Evolutionary conservation across 164 flowering plant genomes (phyloP).

Genomic region (Tinospora cordifolia): DNA sequence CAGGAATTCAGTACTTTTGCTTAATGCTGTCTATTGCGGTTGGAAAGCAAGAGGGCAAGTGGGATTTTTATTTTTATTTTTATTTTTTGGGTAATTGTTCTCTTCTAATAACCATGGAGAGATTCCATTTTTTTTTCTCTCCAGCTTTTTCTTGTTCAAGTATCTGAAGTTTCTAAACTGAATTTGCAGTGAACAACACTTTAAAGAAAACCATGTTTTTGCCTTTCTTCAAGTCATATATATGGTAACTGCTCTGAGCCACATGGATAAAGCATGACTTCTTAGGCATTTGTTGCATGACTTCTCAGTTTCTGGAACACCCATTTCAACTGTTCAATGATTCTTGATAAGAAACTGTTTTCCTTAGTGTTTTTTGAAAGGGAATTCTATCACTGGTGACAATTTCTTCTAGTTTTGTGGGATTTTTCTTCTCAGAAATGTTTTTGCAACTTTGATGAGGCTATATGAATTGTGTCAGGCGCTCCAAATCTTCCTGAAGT

Average conservation of each 20-base stretch:
- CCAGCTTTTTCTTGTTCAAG: slow-evolving; percentile 16
- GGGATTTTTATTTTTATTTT: too few relatives aligned
- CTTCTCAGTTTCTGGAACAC: not conserved
- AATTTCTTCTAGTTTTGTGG: slow-evolving; percentile 1
- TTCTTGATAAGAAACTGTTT: slow-evolving; percentile 3
- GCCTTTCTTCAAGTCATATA: slow-evolving; percentile 18
- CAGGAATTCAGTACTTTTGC: slow-evolving; percentile 44
- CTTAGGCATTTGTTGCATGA: slow-evolving; percentile 17
- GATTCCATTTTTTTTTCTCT: slow-evolving; percentile 9
- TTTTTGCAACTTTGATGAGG: not conserved
- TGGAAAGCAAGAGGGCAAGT: slow-evolving; percentile 8
- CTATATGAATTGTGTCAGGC: not conserved
- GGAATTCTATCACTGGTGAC: slow-evolving; percentile 16
- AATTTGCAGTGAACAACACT: slow-evolving; percentile 29
- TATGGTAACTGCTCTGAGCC: slow-evolving; percentile 10
- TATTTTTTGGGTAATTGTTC: slow-evolving; percentile 10
- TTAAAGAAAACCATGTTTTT: slow-evolving; percentile 25
- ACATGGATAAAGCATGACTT: slow-evolving; percentile 11
- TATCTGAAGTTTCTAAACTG: slow-evolving; percentile 24
- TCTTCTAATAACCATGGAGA: slow-evolving; percentile 49
- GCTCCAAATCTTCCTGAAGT: too few relatives aligned
- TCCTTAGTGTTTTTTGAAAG: slow-evolving; percentile 1
- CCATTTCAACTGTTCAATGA: not conserved
- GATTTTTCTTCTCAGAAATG: not conserved
- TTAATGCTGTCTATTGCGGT: slow-evolving; percentile 8